A percentile compares a stretch with the other conserved stretches of the same genome.
These are phyloP conservation scores for Xylaria scruposa DNA, from an alignment of 495 filamentous ascomycete genomes.

Conservation along the genomic window DNA sequence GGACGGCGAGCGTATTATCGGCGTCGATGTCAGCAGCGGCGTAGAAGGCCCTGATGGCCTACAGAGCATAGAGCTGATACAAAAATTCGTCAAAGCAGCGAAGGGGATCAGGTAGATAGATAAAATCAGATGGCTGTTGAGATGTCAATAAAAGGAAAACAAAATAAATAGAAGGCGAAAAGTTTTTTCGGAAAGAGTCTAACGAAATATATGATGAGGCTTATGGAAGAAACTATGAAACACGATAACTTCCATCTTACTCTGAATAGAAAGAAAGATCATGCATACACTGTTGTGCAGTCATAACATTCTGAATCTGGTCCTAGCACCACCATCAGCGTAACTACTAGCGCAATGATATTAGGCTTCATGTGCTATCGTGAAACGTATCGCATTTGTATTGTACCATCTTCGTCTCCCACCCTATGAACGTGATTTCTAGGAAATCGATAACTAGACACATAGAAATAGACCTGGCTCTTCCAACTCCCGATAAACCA, in stretches of 20 bases:
- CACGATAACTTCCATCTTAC: background rate
- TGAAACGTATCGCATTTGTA: background rate
- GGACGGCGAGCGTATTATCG: slow-evolving; percentile 67
- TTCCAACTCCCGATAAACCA: background rate
- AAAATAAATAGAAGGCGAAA: slow-evolving; percentile 1
- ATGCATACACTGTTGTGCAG: background rate
- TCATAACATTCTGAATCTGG: background rate
- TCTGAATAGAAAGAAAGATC: background rate
- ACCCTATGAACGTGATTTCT: slow-evolving; percentile 8
- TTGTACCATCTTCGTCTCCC: background rate
- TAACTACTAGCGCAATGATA: background rate
- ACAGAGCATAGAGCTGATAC: slow-evolving; percentile 85
- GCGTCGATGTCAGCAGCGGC: slow-evolving; percentile 91
- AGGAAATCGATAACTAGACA: background rate
- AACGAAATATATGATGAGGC: background rate
- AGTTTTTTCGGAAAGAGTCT: background rate
- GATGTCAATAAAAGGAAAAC: slow-evolving; percentile 9
- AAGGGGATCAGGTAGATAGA: slow-evolving; percentile 58
- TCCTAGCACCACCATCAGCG: background rate
- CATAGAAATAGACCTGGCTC: background rate
- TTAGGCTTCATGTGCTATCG: background rate
- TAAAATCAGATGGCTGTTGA: background rate
- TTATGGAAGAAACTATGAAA: background rate
- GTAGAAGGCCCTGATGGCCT: slow-evolving; percentile 78
- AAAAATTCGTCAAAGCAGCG: slow-evolving; percentile 75